These are phyloP conservation scores for Boletus mariae DNA, from an alignment of 1,284 basidiomycete species.

Conservation along the genomic window DNA sequence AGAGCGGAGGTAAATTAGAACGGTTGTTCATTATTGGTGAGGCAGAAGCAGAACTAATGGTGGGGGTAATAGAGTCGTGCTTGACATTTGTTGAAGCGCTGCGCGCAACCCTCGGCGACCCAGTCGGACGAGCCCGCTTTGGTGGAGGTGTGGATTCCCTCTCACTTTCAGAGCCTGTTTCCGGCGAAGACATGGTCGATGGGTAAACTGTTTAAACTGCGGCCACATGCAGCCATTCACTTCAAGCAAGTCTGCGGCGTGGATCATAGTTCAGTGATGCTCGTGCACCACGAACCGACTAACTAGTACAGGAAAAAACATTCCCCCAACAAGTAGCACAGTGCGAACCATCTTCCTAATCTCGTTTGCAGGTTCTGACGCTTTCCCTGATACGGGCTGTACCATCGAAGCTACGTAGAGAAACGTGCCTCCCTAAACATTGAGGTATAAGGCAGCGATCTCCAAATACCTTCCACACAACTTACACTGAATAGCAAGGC, in stretches of 20 bases:
- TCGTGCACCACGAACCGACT: conserved; percentile 48
- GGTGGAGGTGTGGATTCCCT: conserved; percentile 22
- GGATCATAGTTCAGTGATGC: conserved; percentile 23
- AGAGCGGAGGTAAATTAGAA: conserved; percentile 58
- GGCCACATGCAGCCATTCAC: neutral
- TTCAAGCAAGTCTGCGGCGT: neutral
- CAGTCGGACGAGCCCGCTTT: conserved; percentile 28
- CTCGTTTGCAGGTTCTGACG: conserved; percentile 39
- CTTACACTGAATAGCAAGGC: conserved; percentile 78
- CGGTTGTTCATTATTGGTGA: conserved; percentile 26
- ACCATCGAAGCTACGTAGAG: conserved; percentile 91
- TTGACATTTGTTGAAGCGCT: conserved; percentile 24
- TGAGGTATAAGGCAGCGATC: conserved; percentile 6
- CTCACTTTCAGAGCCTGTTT: conserved; percentile 33
- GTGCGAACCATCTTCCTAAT: conserved; percentile 49
- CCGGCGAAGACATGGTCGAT: conserved; percentile 30
- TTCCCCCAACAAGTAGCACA: conserved; percentile 59
- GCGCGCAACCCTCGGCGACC: conserved; percentile 15
- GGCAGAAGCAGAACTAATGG: conserved; percentile 10
- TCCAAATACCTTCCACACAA: conserved; percentile 5
- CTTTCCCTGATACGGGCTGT: conserved; percentile 61
- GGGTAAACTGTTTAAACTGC: neutral
- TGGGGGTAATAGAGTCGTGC: conserved; percentile 9
- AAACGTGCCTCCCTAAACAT: conserved; percentile 82
- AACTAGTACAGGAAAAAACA: conserved; percentile 64